A percentile compares a stretch with the other conserved stretches of the same genome.
phyloP scores from a whole-genome alignment of 2,329 filamentous ascomycete species.

The Diaporthe aspalathi region DNA sequence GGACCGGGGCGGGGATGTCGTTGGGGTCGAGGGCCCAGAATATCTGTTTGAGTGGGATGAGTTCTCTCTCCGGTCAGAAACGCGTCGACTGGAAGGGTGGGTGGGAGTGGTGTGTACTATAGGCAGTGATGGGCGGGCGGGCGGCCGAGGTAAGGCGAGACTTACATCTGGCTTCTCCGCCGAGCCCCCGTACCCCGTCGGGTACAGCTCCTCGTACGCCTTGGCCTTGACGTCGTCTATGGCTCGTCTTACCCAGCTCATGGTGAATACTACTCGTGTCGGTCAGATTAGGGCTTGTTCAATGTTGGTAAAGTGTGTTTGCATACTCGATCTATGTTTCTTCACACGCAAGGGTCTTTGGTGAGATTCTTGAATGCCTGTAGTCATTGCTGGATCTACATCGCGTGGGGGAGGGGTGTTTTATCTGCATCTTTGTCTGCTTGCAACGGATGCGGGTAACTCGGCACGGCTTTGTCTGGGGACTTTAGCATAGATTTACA shows the following conservation, averaged over 20 bases:
- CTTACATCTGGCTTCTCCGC: slow-evolving; percentile 21
- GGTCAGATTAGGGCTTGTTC: too few relatives aligned
- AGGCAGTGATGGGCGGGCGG: too few relatives aligned
- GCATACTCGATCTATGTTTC: background rate
- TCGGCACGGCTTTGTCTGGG: background rate
- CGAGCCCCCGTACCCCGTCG: slow-evolving; percentile 14
- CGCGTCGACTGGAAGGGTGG: too few relatives aligned
- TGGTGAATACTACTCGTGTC: too few relatives aligned
- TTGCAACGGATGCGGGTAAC: background rate
- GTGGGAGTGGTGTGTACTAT: too few relatives aligned
- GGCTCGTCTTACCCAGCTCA: slow-evolving; percentile 31
- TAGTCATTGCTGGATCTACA: too few relatives aligned
- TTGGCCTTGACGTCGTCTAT: background rate
- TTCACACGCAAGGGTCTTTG: background rate
- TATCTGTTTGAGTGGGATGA: background rate
- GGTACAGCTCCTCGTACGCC: slow-evolving; percentile 24
- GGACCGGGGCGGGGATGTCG: background rate
- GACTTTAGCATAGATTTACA: too few relatives aligned
- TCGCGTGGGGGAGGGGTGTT: too few relatives aligned
- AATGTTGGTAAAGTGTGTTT: background rate
- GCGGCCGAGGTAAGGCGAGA: too few relatives aligned
- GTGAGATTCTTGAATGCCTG: background rate
- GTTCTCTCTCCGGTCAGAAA: too few relatives aligned
- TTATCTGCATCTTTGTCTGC: background rate
- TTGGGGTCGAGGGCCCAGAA: slow-evolving; percentile 30